These are phyloP conservation scores for Mortierella sp. DNA, from an alignment of 371 early-diverging fungal genomes.

Conservation along the genomic window DNA sequence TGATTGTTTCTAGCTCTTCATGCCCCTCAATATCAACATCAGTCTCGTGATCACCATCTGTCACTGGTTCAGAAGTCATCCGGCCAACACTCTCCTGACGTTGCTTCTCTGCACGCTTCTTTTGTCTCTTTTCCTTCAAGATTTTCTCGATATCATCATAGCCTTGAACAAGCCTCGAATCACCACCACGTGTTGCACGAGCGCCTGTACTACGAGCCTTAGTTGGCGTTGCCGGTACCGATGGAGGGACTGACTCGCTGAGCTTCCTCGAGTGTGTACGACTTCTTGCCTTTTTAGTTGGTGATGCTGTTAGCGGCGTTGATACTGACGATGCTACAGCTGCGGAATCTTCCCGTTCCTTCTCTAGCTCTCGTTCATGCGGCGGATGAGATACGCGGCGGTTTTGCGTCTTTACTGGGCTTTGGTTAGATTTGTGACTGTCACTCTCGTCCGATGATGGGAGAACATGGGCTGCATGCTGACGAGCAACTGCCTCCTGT, in stretches of 20 bases:
- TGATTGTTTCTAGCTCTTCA: neutral
- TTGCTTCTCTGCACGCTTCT: conserved; percentile 28
- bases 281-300: neutral
- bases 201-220: neutral
- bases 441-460: conserved; percentile 14
- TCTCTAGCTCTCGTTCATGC: neutral
- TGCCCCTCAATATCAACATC: conserved; percentile 11
- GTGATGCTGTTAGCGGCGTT: neutral
- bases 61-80: conserved; percentile 19
- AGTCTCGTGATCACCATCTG: conserved; percentile 6
- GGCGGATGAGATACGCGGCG: neutral
- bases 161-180: conserved; percentile 12
- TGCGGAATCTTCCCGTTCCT: conserved; percentile 1
- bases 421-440: neutral
- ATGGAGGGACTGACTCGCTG: neutral
- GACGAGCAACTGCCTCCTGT: conserved; percentile 39
- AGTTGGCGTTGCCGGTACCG: neutral
- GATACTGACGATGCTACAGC: neutral
- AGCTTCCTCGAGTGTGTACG: neutral
- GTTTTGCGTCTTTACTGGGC: neutral
- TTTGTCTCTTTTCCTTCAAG: conserved; percentile 40
- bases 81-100: conserved; percentile 13
- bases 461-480: conserved; percentile 17
- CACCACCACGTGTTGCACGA: conserved; percentile 21
- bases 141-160: conserved; percentile 48